These are phyloP conservation scores for Syzygium jambos DNA, from an alignment of 345 rosid species.

Conservation along the genomic window DNA sequence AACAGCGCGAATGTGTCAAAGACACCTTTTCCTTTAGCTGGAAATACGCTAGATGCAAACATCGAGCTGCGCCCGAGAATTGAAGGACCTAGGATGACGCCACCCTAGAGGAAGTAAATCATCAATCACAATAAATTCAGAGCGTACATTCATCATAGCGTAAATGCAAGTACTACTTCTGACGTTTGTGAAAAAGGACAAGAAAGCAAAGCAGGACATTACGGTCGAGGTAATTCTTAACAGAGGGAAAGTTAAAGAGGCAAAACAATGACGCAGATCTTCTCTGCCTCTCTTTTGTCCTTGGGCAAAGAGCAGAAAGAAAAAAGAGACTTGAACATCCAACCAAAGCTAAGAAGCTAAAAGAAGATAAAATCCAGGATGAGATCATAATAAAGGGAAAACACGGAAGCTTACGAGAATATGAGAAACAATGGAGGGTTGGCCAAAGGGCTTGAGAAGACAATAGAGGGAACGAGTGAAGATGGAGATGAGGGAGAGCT, in stretches of 20 bases:
- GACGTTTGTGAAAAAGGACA: neutral
- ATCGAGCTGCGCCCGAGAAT: conserved; percentile 16
- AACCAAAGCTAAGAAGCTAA: neutral
- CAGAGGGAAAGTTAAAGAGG: neutral
- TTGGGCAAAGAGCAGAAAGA: neutral
- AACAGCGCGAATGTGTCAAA: conserved; percentile 20
- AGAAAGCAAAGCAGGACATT: neutral
- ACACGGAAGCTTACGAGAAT: conserved; percentile 11
- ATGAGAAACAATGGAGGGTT: conserved; percentile 9
- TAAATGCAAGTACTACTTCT: neutral
- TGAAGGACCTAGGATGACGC: conserved; percentile 34
- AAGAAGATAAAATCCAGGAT: neutral
- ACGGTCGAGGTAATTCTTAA: neutral
- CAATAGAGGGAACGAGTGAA: conserved; percentile 3
- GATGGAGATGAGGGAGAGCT: conserved; percentile 13
- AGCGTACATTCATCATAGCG: neutral
- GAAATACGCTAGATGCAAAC: conserved; percentile 15
- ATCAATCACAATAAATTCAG: neutral
- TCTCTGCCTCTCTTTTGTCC: neutral
- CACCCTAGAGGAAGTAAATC: conserved; percentile 22
- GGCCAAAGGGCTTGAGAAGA: conserved; percentile 19
- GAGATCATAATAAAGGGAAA: neutral
- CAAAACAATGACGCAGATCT: neutral
- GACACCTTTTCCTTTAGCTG: conserved; percentile 7
- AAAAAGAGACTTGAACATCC: neutral